Evolutionary conservation across 176 grass and related monocot genomes (phyloP).

Genomic region (Avena sativa): DNA sequence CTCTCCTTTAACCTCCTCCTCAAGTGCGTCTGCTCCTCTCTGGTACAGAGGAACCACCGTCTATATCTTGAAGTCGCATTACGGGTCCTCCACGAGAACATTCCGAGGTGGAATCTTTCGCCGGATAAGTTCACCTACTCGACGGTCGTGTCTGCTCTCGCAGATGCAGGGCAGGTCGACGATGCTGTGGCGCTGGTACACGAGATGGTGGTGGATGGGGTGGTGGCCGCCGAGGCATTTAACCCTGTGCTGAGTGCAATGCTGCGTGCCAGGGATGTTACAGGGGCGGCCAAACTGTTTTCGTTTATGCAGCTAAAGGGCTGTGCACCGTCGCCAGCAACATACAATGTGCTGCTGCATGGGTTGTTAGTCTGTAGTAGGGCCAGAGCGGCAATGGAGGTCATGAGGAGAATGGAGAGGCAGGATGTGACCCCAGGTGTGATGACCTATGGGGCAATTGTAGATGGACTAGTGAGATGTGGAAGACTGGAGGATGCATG

Average conservation of each 20-base stretch:
- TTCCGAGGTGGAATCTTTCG: slow-evolving; percentile 53
- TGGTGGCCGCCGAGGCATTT: slow-evolving; percentile 68
- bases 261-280: slow-evolving; percentile 64
- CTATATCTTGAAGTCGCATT: slow-evolving; percentile 49
- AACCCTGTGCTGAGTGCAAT: slow-evolving; percentile 70
- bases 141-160: slow-evolving; percentile 63
- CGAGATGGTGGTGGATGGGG: slow-evolving; percentile 85
- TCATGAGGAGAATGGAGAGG: slow-evolving; percentile 74
- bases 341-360: slow-evolving; percentile 86
- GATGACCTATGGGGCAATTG: slow-evolving; percentile 77
- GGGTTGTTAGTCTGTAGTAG: slow-evolving; percentile 63
- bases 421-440: slow-evolving; percentile 49
- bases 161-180: slow-evolving; percentile 42
- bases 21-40: slow-evolving; percentile 55
- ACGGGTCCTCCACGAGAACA: slow-evolving; percentile 52
- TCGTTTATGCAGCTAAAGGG: slow-evolving; percentile 87
- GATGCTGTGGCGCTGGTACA: slow-evolving; percentile 79
- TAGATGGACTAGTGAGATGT: slow-evolving; percentile 72
- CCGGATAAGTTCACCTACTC: slow-evolving; percentile 96
- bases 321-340: slow-evolving; percentile 56
- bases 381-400: slow-evolving; percentile 37
- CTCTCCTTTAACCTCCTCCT: slow-evolving; percentile 86
- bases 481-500: slow-evolving; percentile 71
- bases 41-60: slow-evolving; percentile 21
- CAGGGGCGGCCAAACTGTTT: slow-evolving; percentile 61